phyloP scores from a whole-genome alignment of 805 yeast genomes.

The Monosporozyma aquatica region DNA sequence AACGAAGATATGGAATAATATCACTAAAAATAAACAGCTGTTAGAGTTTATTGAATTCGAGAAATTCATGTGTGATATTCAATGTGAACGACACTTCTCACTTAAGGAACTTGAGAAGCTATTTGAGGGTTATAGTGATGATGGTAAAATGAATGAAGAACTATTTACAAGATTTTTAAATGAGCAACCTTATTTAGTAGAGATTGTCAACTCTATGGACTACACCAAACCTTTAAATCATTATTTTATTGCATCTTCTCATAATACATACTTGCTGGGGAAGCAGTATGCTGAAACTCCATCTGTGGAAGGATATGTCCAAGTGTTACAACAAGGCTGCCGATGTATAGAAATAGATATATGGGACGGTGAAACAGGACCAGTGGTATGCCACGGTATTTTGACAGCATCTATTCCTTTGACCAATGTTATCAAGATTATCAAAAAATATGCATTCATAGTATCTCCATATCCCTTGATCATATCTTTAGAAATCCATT shows the following conservation, averaged over 20 bases:
- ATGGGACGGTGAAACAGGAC: conserved; percentile 82
- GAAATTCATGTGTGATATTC: conserved; percentile 22
- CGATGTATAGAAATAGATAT: conserved; percentile 91
- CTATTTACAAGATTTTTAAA: conserved; percentile 27
- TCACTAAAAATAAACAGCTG: conserved; percentile 18
- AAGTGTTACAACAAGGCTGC: conserved; percentile 85
- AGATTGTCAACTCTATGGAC: conserved; percentile 25
- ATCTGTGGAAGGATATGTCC: conserved; percentile 81
- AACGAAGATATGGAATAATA: conserved; percentile 36
- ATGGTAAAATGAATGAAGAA: conserved; percentile 14
- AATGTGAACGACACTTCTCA: conserved; percentile 35
- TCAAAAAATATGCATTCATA: conserved; percentile 82
- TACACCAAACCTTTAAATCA: conserved; percentile 64
- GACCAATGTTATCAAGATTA: conserved; percentile 56
- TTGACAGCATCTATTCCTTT: conserved; percentile 69
- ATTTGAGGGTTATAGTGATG: conserved; percentile 32
- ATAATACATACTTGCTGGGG: conserved; percentile 85
- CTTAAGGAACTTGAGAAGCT: conserved; percentile 26
- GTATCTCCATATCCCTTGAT: conserved; percentile 79
- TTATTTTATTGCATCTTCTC: conserved; percentile 87
- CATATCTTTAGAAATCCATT: conserved; percentile 76
- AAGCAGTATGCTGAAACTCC: conserved; percentile 81
- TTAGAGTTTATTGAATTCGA: conserved; percentile 13
- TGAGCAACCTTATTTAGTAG: conserved; percentile 22
- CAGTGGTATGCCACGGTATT: conserved; percentile 88